These are phyloP conservation scores for Haberlea rhodopensis DNA, from an alignment of 257 asterid species.

Conservation along the genomic window DNA sequence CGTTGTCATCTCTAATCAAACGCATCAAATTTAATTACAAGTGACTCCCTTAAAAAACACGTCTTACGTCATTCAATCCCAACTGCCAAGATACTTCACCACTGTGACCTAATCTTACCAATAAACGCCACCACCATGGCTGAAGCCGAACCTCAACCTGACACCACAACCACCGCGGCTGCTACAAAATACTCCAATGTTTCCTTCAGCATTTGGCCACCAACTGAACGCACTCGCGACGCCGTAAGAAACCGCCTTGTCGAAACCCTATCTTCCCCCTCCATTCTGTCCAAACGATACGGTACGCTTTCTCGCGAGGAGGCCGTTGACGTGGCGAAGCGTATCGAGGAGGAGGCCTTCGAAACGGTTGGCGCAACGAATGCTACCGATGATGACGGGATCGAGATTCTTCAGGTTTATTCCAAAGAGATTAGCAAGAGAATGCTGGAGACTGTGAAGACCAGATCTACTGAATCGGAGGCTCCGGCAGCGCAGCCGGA, in stretches of 20 bases:
- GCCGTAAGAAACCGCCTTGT: conserved; percentile 71
- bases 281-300: conserved; percentile 78
- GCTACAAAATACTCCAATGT: conserved; percentile 27
- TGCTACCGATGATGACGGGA: conserved; percentile 56
- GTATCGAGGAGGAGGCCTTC: conserved; percentile 76
- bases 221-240: conserved; percentile 80
- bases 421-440: conserved; percentile 85
- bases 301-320: conserved; percentile 71
- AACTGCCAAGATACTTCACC: conserved; percentile 2
- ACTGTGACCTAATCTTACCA: too few species aligned
- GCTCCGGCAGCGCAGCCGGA: conserved; percentile 22
- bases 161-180: conserved; percentile 19
- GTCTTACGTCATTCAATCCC: conserved; percentile 27
- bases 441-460: conserved; percentile 73
- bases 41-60: too few species aligned
- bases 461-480: conserved; percentile 60
- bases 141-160: conserved; percentile 1
- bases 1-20: too few species aligned
- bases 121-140: conserved; percentile 13
- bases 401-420: conserved; percentile 74
- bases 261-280: conserved; percentile 71
- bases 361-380: conserved; percentile 43
- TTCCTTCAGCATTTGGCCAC: conserved; percentile 92
- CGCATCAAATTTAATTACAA: too few species aligned
- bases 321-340: conserved; percentile 57